Base-by-base conservation (phyloP, 306 rosid species). In the Quercus glauca region DNA sequence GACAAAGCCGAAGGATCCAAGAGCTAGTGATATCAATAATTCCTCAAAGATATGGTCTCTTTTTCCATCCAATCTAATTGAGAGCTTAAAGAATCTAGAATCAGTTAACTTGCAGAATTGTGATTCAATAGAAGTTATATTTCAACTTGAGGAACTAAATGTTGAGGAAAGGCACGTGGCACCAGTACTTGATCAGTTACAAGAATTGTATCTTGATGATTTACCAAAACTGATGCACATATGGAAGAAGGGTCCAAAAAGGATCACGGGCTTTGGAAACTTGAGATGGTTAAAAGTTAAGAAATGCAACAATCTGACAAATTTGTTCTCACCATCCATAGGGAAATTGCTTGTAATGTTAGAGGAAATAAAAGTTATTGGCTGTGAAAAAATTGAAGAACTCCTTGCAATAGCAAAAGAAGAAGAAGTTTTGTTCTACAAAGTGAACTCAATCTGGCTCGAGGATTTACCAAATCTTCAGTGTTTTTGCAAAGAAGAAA, bases 331-430 rank as follows among this genome's bases (percentile, higher is more conserved):
- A 20, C 49, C 49, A 41, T 41, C 49, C 12, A 41, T 41, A 7
- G 49, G 10, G 2, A 41, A 7, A 41, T 9, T 41, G 9, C 49
- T 41, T 5, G 49, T 7, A 5, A 41, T 41, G 49, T 41, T 41
- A 41, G 63, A 57, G 1, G 13, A 6, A 2, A 57, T 57, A 20
- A 0, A 6, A 2, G 28, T 20, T 1, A 1, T 0, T 0, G 0
- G 1, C 0, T 57, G 63, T 11, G 0, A 57, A 2, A 10, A 57
- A 57, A 57, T 57, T 21, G 5, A 57, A 57, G 63, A 57, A 20
- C 7, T 57, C 28, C 21, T 57, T 57, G 25, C 5, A 57, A 57
- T 4, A 20, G 61, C 3, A 57, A 18, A 0, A 7, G 61, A 21
- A 57, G 20, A 3, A 20, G 11, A 20, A 6, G 28, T 23, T 41